Percentiles rank a stretch among this genome's conserved stretches.
These are phyloP conservation scores for Coprinellus micaceus DNA, from an alignment of 768 basidiomycete species.

Conservation along the genomic window DNA sequence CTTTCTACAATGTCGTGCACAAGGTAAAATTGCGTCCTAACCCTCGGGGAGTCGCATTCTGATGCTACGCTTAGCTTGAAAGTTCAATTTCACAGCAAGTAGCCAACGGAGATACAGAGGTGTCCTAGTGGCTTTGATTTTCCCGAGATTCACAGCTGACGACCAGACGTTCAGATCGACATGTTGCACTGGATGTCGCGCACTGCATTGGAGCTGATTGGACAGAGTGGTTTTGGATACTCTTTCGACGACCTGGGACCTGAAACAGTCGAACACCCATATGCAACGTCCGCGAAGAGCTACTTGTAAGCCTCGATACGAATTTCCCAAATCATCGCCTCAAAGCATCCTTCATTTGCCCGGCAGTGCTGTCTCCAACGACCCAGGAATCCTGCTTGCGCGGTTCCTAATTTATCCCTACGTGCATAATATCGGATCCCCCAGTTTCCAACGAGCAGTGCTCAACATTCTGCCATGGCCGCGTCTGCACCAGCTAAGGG, in stretches of 20 bases:
- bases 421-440: background rate
- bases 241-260: slow-evolving; percentile 6
- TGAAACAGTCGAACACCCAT: background rate
- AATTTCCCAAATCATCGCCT: no score
- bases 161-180: background rate
- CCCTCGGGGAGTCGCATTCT: background rate
- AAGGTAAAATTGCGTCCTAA: slow-evolving; percentile 18
- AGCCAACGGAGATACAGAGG: slow-evolving; percentile 25
- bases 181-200: slow-evolving; percentile 9
- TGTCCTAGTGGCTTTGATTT: background rate
- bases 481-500: slow-evolving; percentile 27
- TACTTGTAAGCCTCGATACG: background rate
- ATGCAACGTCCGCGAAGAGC: background rate
- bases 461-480: slow-evolving; percentile 14
- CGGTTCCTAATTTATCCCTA: background rate
- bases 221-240: slow-evolving; percentile 10
- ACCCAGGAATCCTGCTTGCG: background rate
- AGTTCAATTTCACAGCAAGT: slow-evolving; percentile 22
- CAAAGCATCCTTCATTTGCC: background rate
- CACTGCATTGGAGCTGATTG: slow-evolving; percentile 7
- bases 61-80: slow-evolving; percentile 21
- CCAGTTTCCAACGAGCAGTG: slow-evolving; percentile 5
- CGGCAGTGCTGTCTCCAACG: background rate
- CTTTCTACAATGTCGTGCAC: slow-evolving; percentile 30
- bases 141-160: background rate